Evolutionary conservation across 352 stramenopile genomes (phyloP).

Genomic region (Phytopythium kandeliae): DNA sequence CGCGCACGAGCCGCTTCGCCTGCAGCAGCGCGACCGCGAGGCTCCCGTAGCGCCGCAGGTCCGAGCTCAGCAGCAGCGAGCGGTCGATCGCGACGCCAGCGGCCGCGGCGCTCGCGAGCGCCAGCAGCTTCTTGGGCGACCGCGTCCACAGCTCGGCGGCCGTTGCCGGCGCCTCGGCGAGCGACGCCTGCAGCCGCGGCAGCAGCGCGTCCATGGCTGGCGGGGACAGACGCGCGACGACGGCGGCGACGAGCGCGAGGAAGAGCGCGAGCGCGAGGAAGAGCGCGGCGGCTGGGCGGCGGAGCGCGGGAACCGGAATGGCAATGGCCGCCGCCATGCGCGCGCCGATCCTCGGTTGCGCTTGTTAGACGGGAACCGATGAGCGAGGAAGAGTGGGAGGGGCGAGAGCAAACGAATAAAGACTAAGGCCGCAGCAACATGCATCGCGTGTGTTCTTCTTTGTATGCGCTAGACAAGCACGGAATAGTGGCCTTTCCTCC

Average conservation of each 20-base stretch:
- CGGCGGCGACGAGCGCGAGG: background rate
- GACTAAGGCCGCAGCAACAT: too few species aligned
- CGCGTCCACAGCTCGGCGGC: conserved; percentile 1
- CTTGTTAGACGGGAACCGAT: too few species aligned
- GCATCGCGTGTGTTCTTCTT: too few species aligned
- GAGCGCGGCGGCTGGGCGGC: background rate
- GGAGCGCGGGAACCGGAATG: background rate
- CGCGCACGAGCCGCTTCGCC: conserved; percentile 26
- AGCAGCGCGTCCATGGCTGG: background rate
- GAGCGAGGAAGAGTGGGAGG: too few species aligned
- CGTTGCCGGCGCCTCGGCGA: background rate
- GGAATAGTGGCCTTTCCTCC: too few species aligned
- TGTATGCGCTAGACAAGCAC: too few species aligned
- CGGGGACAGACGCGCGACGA: background rate
- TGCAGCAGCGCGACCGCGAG: conserved; percentile 37
- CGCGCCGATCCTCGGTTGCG: too few species aligned
- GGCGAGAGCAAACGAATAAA: too few species aligned
- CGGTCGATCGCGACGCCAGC: conserved; percentile 38
- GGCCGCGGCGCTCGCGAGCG: conserved; percentile 32
- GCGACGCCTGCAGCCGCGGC: background rate
- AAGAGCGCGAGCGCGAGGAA: background rate
- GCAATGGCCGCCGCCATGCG: background rate
- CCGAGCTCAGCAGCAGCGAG: conserved; percentile 49
- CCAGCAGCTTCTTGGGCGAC: conserved; percentile 36
- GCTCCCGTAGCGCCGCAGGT: conserved; percentile 36